Percentiles rank a stretch among this genome's conserved stretches.
phyloP scores from a whole-genome alignment of 2,329 filamentous ascomycete species.

The Colletotrichum sublineola region DNA sequence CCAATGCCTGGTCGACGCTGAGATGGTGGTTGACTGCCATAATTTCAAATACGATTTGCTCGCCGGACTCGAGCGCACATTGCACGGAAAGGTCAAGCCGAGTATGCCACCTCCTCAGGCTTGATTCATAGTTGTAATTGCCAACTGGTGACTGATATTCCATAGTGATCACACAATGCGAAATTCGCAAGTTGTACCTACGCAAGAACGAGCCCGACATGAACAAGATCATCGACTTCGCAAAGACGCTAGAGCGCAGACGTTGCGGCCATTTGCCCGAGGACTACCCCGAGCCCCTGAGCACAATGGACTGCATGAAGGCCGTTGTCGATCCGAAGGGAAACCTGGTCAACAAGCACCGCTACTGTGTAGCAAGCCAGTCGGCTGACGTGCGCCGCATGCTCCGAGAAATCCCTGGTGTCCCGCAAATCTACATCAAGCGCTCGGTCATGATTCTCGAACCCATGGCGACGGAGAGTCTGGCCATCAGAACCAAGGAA shows the following conservation, averaged over 20 bases:
- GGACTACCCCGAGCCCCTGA: conserved; percentile 78
- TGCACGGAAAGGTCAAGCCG: conserved; percentile 88
- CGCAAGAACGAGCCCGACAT: conserved; percentile 67
- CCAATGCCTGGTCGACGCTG: conserved; percentile 89
- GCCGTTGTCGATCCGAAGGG: conserved; percentile 85
- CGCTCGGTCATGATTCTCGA: conserved; percentile 80
- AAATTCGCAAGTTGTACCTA: conserved; percentile 82
- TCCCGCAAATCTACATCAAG: conserved; percentile 83
- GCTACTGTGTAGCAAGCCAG: conserved; percentile 84
- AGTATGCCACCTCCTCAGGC: conserved; percentile 62
- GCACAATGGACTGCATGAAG: conserved; percentile 76
- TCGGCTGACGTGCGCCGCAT: conserved; percentile 72
- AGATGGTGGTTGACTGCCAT: conserved; percentile 85
- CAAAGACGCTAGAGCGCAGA: conserved; percentile 78
- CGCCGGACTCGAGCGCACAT: conserved; percentile 80
- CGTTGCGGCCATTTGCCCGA: conserved; percentile 83
- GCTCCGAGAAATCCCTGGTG: conserved; percentile 77
- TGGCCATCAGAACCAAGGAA: conserved; percentile 73
- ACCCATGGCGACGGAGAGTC: conserved; percentile 79
- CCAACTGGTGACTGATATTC: neutral
- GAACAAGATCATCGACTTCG: conserved; percentile 75
- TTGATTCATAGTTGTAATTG: neutral
- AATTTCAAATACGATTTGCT: conserved; percentile 92
- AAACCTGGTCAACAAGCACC: conserved; percentile 79
- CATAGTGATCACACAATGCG: conserved; percentile 83